These are phyloP conservation scores for Chamaenerion angustifolium DNA, from an alignment of 345 rosid genomes.

Conservation along the genomic window DNA sequence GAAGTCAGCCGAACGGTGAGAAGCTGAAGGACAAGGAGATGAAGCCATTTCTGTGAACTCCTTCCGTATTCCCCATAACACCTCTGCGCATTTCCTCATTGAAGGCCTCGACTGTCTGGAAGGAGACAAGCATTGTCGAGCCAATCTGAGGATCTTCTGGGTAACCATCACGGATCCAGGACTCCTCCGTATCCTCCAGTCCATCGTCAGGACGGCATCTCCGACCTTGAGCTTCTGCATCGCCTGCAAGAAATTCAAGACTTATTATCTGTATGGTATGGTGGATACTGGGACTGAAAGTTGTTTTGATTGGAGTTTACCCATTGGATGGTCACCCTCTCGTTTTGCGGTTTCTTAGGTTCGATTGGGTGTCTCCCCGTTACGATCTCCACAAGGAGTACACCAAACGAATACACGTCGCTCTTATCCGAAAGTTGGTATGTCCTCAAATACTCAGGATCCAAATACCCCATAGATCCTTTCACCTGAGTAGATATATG, in stretches of 20 bases:
- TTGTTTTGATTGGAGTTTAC: too few relatives aligned
- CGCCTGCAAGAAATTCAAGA: conserved; percentile 35
- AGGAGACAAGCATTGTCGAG: conserved; percentile 42
- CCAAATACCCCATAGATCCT: conserved; percentile 71
- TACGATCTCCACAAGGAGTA: conserved; percentile 58
- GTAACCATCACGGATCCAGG: conserved; percentile 45
- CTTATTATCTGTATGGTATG: too few relatives aligned
- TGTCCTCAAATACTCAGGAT: conserved; percentile 73
- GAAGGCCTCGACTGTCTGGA: conserved; percentile 50
- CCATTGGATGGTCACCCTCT: conserved; percentile 58
- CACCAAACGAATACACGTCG: conserved; percentile 82
- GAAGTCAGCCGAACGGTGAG: conserved; percentile 30
- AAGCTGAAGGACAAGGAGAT: conserved; percentile 23
- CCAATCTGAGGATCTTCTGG: conserved; percentile 53
- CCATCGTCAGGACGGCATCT: conserved; percentile 61
- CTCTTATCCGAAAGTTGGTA: conserved; percentile 72
- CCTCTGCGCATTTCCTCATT: conserved; percentile 64
- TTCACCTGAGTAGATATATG: conserved; percentile 77
- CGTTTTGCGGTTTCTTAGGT: conserved; percentile 26
- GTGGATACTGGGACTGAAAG: too few relatives aligned
- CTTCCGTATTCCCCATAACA: conserved; percentile 60
- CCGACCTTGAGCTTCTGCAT: conserved; percentile 45
- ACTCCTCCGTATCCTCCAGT: conserved; percentile 50
- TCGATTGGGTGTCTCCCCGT: conserved; percentile 73
- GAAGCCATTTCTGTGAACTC: conserved; percentile 29